Evolutionary conservation across 2,329 filamentous ascomycete genomes (phyloP).

Genomic region (Botryotinia calthae): DNA sequence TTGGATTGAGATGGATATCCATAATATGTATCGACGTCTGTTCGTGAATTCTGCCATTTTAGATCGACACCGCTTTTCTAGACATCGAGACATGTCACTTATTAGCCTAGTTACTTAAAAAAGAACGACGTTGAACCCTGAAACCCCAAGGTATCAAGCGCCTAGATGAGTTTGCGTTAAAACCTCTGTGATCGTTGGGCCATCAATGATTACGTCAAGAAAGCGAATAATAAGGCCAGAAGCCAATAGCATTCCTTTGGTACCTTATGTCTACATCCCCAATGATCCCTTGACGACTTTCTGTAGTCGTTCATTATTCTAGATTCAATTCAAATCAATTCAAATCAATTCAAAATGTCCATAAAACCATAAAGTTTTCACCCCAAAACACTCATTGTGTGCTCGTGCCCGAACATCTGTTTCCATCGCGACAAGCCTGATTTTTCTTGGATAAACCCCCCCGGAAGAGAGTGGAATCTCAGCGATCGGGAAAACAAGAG

Average conservation of each 20-base stretch:
- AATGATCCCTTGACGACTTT: background rate
- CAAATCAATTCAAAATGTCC: background rate
- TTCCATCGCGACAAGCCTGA: slow-evolving; percentile 9
- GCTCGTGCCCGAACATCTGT: slow-evolving; percentile 16
- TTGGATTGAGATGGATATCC: background rate
- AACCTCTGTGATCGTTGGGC: background rate
- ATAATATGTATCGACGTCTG: background rate
- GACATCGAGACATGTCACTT: background rate
- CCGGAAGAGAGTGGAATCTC: background rate
- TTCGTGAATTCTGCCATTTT: slow-evolving; percentile 5
- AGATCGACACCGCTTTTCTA: slow-evolving; percentile 5
- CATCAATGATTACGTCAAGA: slow-evolving; percentile 7
- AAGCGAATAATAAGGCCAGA: background rate
- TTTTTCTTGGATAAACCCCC: background rate
- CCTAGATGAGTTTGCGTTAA: background rate
- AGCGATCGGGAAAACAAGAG: background rate
- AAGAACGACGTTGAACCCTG: background rate
- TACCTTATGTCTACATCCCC: background rate
- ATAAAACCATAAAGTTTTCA: background rate
- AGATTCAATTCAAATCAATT: background rate
- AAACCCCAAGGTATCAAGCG: background rate
- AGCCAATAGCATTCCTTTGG: slow-evolving; percentile 6
- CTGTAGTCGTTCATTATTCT: background rate
- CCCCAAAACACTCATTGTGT: slow-evolving; percentile 1
- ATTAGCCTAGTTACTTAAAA: background rate